Conservation (phyloP, 805 yeast species). For the Spathaspora sp. region DNA sequence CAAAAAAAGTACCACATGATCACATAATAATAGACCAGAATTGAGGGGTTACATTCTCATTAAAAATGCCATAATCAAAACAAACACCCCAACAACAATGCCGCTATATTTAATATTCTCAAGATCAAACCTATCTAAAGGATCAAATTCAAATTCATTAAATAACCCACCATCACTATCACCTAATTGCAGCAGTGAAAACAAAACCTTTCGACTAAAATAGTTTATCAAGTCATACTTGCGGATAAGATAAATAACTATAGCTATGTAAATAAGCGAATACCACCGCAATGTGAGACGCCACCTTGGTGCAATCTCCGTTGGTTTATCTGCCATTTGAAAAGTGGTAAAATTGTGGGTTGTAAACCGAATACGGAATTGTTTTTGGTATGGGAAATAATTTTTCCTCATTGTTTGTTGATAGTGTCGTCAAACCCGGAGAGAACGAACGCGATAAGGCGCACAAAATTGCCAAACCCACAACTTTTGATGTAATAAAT, state of each 20-base stretch:
- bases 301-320: not conserved
- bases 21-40: not conserved
- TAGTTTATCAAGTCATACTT: constrained; percentile 2
- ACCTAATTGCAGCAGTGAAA: not conserved
- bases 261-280: not conserved
- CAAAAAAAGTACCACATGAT: not conserved
- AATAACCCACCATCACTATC: constrained; percentile 10
- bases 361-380: not conserved
- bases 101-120: constrained; percentile 19
- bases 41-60: not conserved
- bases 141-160: constrained; percentile 20
- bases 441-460: not conserved
- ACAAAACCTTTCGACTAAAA: not conserved
- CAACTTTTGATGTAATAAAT: not conserved
- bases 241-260: not conserved
- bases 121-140: constrained; percentile 25
- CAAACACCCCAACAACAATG: constrained; percentile 8
- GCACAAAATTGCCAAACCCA: not conserved
- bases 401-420: not conserved
- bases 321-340: not conserved
- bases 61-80: constrained; percentile 2
- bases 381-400: too few species aligned
- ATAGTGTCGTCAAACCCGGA: not conserved
- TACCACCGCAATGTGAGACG: not conserved
- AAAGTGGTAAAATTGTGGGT: not conserved